Evolutionary conservation across 305 asterid species (phyloP).

Genomic region (Solanum hybrid): DNA sequence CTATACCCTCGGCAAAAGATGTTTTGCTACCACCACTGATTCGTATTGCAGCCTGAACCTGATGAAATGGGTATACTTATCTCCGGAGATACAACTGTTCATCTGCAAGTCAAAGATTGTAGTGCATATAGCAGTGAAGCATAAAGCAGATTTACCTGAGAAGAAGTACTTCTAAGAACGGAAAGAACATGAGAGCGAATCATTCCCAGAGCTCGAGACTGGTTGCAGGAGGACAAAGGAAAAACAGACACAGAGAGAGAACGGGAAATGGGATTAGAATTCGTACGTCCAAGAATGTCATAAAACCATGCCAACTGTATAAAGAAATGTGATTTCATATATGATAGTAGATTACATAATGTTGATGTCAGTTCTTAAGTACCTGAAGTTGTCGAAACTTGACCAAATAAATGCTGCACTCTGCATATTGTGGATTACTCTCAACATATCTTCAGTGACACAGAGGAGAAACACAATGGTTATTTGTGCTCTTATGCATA

Average conservation of each 20-base stretch:
- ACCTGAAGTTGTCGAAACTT: conserved; percentile 99
- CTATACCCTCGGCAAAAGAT: conserved; percentile 86
- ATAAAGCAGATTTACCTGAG: conserved; percentile 55
- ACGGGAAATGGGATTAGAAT: not conserved
- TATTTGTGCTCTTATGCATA: not conserved
- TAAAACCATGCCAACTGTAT: not conserved
- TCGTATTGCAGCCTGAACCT: conserved; percentile 79
- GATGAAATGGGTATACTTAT: not conserved
- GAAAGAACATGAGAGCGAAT: conserved; percentile 83
- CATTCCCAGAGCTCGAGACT: conserved; percentile 98
- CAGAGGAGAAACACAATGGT: conserved; percentile 1
- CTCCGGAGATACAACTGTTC: not conserved
- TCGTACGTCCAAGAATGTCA: not conserved
- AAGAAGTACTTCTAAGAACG: conserved; percentile 69
- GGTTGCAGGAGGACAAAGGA: conserved; percentile 9
- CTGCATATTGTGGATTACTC: conserved; percentile 96
- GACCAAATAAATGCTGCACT: conserved; percentile 94
- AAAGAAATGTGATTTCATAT: not conserved
- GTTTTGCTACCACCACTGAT: conserved; percentile 23
- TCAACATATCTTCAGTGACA: conserved; percentile 68
- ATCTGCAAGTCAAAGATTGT: not conserved
- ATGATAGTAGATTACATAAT: not conserved
- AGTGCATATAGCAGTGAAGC: conserved; percentile 2
- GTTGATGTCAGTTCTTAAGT: conserved; percentile 5
- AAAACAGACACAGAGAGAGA: not conserved